Evolutionary conservation across 208 protist genomes (phyloP), one percentile per base, ranked within the genome.

Genomic region (Wallacemonas sp.): DNA sequence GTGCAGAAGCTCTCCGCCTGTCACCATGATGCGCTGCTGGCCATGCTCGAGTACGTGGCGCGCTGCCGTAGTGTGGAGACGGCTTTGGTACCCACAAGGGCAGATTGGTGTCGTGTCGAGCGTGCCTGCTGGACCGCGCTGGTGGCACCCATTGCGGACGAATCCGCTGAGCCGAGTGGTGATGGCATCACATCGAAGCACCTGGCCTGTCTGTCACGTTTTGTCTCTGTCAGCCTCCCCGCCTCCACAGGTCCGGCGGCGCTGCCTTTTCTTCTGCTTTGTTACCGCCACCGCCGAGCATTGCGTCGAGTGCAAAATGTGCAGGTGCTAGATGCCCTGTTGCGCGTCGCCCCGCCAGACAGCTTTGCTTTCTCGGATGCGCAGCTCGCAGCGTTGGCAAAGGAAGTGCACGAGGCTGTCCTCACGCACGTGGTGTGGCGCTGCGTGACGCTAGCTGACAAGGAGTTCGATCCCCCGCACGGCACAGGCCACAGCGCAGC

Each of bases 121-220:
- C n/a, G 53, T 62, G 28, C 45, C 66, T 46, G 38, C 51, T 21
- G 31, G 54, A 30, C 66, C 62, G 28, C 64, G 30, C 51, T 58
- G 51, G 26, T 33, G 14, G 28, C 41, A 3, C 3, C 30, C 19
- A 31, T 24, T 42, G 14, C 30, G 9, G n/a, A 9, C 51, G 22
- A 11, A 6, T 42, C 17, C 8, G n/a, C 30, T 5, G 17, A 55
- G 65, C 19, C 59, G 66, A 39, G 26, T 81, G 22, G 68, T n/a
- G n/a, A n/a, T n/a, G n/a, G n/a, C n/a, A n/a, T n/a, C n/a, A n/a
- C 75, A 0, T 81, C 75, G 17, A 81, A 81, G 47, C 75, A 81
- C 31, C 38, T 81, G 19, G 19, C 65, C 19, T 46, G 47, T 27
- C 14, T n/a, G 21, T 21, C 41, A 38, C 39, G 30, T 15, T 34